phyloP scores from a whole-genome alignment of 805 yeast species.

The Schwanniomyces polymorphus region DNA sequence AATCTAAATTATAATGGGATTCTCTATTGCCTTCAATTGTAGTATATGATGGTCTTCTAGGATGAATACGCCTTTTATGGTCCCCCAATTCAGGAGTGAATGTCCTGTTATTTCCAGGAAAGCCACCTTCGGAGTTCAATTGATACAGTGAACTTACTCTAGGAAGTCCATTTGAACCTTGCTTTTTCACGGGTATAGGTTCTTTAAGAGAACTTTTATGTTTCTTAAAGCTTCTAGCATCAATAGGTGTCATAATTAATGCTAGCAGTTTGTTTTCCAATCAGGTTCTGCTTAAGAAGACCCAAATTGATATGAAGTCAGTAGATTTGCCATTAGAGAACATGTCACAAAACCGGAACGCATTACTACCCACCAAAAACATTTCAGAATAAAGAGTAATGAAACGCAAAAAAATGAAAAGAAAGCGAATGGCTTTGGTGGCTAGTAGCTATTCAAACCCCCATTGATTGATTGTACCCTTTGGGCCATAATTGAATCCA shows the following conservation, averaged over 20 bases:
- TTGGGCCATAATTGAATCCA: too few species aligned
- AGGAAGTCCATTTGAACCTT: not conserved
- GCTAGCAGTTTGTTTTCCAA: not conserved
- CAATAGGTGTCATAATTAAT: not conserved
- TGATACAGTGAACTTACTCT: slow-evolving; percentile 10
- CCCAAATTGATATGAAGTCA: not conserved
- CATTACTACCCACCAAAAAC: not conserved
- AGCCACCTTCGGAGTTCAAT: not conserved
- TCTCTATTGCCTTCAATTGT: slow-evolving; percentile 29
- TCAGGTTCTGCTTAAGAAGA: not conserved
- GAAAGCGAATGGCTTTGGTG: too few species aligned
- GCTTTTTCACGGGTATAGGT: slow-evolving; percentile 18
- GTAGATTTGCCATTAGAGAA: not conserved
- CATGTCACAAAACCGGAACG: not conserved
- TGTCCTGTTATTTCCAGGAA: not conserved
- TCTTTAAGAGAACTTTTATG: slow-evolving; percentile 8
- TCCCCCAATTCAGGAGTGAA: slow-evolving; percentile 1
- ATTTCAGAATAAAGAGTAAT: not conserved
- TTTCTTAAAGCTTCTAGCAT: not conserved
- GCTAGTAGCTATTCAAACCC: too few species aligned
- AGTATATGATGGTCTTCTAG: slow-evolving; percentile 31
- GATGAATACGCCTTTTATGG: not conserved
- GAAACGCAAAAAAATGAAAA: not conserved
- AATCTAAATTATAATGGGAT: slow-evolving; percentile 49
- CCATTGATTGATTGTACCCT: too few species aligned